Evolutionary conservation across 257 asterid genomes (phyloP).

Genomic region (Orobanche coerulescens): DNA sequence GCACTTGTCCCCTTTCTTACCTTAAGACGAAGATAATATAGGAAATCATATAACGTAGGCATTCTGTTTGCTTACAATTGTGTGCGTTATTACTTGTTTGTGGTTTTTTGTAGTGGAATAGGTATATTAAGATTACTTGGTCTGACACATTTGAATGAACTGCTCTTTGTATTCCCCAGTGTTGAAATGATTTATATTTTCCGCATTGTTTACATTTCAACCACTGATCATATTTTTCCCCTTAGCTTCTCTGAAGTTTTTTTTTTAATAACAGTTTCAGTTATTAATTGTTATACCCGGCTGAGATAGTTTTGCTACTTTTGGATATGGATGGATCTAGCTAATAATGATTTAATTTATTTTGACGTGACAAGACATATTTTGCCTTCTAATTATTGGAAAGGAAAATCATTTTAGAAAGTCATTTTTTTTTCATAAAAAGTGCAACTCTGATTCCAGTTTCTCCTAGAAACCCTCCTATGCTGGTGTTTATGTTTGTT

Average conservation of each 20-base stretch:
- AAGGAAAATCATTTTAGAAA: background rate
- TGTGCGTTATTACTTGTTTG: too few relatives aligned
- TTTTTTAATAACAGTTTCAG: background rate
- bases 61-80: too few relatives aligned
- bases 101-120: too few relatives aligned
- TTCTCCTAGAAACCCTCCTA: background rate
- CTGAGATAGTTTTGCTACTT: background rate
- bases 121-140: constrained; percentile 33
- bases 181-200: background rate
- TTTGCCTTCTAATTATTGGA: background rate
- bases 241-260: background rate
- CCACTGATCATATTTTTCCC: background rate
- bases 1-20: too few relatives aligned
- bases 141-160: too few relatives aligned
- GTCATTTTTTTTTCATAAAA: background rate
- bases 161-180: too few relatives aligned
- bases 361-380: background rate
- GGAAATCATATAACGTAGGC: too few relatives aligned
- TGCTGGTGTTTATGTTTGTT: background rate
- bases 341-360: too few relatives aligned
- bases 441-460: background rate
- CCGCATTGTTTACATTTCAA: background rate
- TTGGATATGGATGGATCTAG: background rate
- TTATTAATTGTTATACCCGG: constrained; percentile 7
- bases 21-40: too few relatives aligned